phyloP scores from a whole-genome alignment of 495 filamentous ascomycete genomes.

The Astrothelium subdiscretum region DNA sequence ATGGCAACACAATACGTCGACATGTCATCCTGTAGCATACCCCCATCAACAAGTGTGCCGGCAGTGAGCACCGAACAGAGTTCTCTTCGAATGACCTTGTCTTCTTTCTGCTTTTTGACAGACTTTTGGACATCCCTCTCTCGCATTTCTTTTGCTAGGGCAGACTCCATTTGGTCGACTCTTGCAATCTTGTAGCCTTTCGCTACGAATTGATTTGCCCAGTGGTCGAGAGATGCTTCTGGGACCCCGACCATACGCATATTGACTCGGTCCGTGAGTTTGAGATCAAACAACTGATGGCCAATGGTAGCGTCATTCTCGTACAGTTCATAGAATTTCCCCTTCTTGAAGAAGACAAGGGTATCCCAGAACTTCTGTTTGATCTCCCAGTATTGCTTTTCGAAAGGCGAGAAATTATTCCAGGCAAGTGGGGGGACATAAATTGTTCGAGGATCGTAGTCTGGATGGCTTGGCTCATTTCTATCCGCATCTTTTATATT shows the following conservation, averaged over 20 bases:
- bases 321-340: constrained; percentile 98
- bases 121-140: constrained; percentile 52
- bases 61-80: constrained; percentile 80
- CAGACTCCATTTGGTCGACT: constrained; percentile 92
- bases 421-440: constrained; percentile 73
- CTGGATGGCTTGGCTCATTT: constrained; percentile 66
- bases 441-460: constrained; percentile 85
- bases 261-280: constrained; percentile 95
- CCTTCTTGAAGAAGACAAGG: constrained; percentile 99
- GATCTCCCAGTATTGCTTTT: constrained; percentile 99
- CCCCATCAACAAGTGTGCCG: constrained; percentile 86
- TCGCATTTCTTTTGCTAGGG: constrained; percentile 94
- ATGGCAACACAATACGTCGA: constrained; percentile 94
- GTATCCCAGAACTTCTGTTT: constrained; percentile 97
- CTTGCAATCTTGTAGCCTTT: constrained; percentile 94
- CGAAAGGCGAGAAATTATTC: constrained; percentile 76
- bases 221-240: constrained; percentile 77
- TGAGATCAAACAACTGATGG: constrained; percentile 93
- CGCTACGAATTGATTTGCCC: constrained; percentile 90
- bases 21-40: constrained; percentile 97
- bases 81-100: constrained; percentile 89
- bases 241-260: constrained; percentile 98
- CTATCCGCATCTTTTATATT: constrained; percentile 71
- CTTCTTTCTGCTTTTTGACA: constrained; percentile 50
- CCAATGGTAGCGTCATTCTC: constrained; percentile 97